phyloP scores from a whole-genome alignment of 257 asterid species.

The Primulina huaijiensis region DNA sequence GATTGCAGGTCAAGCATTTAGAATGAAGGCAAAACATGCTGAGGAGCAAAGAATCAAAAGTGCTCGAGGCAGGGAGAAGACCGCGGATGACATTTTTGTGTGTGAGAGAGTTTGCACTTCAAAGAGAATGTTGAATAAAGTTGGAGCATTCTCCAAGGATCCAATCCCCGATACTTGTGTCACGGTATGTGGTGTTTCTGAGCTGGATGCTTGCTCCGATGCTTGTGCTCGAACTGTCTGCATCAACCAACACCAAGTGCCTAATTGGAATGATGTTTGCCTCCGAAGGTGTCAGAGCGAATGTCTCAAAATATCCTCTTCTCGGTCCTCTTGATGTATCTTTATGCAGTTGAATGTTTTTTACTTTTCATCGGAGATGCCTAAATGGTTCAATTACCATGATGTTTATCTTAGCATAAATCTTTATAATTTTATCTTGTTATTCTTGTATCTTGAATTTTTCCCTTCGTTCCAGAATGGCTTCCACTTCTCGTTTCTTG shows the following conservation, averaged over 20 bases:
- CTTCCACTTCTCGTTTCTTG: background rate
- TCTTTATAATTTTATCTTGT: background rate
- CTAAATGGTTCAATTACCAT: background rate
- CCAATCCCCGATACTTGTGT: slow-evolving; percentile 90
- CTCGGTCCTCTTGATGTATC: slow-evolving; percentile 36
- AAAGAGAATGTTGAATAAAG: slow-evolving; percentile 92
- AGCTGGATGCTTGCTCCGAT: slow-evolving; percentile 92
- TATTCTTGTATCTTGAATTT: background rate
- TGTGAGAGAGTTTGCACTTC: slow-evolving; percentile 97
- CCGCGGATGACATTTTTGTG: slow-evolving; percentile 75
- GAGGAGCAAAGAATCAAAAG: slow-evolving; percentile 76
- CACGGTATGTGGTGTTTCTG: slow-evolving; percentile 95
- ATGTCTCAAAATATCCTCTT: slow-evolving; percentile 73
- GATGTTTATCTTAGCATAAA: background rate
- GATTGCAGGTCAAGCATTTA: slow-evolving; percentile 75
- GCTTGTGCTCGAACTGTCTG: slow-evolving; percentile 95
- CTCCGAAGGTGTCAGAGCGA: slow-evolving; percentile 91
- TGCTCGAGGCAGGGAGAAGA: slow-evolving; percentile 83
- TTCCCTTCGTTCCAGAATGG: background rate
- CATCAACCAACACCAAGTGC: slow-evolving; percentile 92
- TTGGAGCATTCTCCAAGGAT: slow-evolving; percentile 91
- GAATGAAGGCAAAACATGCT: slow-evolving; percentile 63
- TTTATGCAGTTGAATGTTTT: background rate
- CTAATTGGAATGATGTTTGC: slow-evolving; percentile 93
- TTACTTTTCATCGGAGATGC: background rate